Evolutionary conservation across 1,284 basidiomycete genomes (phyloP).

Genomic region (Neonothopanus nambi): DNA sequence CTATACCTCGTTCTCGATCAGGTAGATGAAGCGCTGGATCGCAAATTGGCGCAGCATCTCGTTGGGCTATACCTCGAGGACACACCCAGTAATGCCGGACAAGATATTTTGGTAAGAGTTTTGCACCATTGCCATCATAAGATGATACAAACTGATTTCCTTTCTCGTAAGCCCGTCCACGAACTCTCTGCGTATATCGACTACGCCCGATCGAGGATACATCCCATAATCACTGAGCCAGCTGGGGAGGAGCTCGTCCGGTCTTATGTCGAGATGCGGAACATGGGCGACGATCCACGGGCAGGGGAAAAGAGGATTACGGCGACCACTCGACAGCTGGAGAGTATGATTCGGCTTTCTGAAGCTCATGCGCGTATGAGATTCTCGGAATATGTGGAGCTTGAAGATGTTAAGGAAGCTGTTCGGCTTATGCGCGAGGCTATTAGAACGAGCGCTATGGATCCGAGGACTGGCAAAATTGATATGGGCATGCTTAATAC

Average conservation of each 20-base stretch:
- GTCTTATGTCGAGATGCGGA: constrained; percentile 93
- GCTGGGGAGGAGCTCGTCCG: constrained; percentile 85
- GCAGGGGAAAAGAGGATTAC: constrained; percentile 93
- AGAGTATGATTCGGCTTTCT: constrained; percentile 96
- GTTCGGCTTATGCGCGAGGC: constrained; percentile 93
- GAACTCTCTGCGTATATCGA: constrained; percentile 94
- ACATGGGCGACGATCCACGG: constrained; percentile 87
- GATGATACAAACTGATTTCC: background rate
- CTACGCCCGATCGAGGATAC: constrained; percentile 87
- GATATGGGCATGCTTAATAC: constrained; percentile 97
- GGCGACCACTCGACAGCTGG: constrained; percentile 95
- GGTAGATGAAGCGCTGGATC: constrained; percentile 87
- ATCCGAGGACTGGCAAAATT: constrained; percentile 93
- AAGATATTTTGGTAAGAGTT: constrained; percentile 74
- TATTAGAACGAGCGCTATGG: constrained; percentile 91
- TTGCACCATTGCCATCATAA: background rate
- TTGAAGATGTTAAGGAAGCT: constrained; percentile 89
- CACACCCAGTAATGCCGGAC: constrained; percentile 64
- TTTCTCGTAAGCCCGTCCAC: constrained; percentile 68
- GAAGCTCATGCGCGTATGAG: constrained; percentile 98
- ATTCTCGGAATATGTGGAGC: constrained; percentile 82
- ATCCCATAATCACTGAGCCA: constrained; percentile 86
- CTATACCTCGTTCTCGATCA: constrained; percentile 98
- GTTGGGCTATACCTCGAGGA: constrained; percentile 96
- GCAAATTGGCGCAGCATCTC: constrained; percentile 90